Base-by-base conservation (phyloP, 352 stramenopile species). In the Phytophthora vignae region DNA sequence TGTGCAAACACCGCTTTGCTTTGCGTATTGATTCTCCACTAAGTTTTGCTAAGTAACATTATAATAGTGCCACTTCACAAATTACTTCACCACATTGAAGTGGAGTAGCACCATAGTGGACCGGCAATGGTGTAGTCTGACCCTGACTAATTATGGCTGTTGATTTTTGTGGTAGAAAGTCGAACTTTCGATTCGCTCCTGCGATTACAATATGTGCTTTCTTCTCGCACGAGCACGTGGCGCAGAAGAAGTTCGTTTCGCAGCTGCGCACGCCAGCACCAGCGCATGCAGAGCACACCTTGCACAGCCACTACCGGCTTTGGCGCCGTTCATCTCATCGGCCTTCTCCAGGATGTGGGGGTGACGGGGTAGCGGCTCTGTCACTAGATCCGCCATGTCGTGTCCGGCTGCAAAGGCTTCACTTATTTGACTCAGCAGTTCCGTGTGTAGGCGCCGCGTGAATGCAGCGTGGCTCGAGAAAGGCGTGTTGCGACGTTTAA, bases 221-320 rank as follows among this genome's bases (percentile, higher is more conserved):
- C 27, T 64, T 63, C 0, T 14, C 38, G 8, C 25, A 15, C 1
- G 53, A 64, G 60, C 67, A 79, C 4, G 25, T n/a, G 1, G 11
- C 3, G 25, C 67, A 76, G 40, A 55, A 73, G 55, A 60, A 74
- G n/a, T 42, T 66, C 0, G 49, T 73, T 55, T 79, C 73, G 29
- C 46, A 67, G 60, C 65, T 78, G 15, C 52, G 19, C 8, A 52
- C 38, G 29, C 60, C 53, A 40, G 67, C 31, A 7, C 69, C 63
- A 12, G 33, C 46, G 2, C 50, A 65, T 0, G 63, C 58, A 0
- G 63, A 76, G 59, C 67, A 79, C 5, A 78, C 71, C 27, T 78
- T 74, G 33, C 64, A 70, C 4, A 66, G 22, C 25, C 69, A 73
- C 25, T 79, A 67, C 9, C 72, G 25, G 2, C 48, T 49, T 76